Conservation (phyloP, 2,329 filamentous ascomycete genomes). For the Alternaria triticina region DNA sequence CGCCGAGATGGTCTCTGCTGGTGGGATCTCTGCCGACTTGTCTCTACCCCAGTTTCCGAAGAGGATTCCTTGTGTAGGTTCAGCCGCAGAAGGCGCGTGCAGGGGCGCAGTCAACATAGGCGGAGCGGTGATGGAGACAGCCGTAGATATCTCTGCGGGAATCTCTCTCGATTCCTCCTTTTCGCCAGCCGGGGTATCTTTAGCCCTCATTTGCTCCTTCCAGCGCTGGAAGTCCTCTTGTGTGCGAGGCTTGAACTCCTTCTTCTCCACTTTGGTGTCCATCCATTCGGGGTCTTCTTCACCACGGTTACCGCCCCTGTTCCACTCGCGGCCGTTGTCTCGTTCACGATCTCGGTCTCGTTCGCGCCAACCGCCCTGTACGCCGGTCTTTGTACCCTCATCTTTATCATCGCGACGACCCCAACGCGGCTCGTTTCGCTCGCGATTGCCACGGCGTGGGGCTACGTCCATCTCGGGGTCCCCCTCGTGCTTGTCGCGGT, state of each 20-base stretch:
- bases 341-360: constrained; percentile 43
- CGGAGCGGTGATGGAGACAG: constrained; percentile 24
- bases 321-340: constrained; percentile 61
- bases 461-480: constrained; percentile 53
- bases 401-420: constrained; percentile 65
- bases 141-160: constrained; percentile 24
- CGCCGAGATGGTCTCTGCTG: constrained; percentile 29
- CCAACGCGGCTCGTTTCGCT: constrained; percentile 75
- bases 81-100: constrained; percentile 67
- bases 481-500: constrained; percentile 57
- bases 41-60: constrained; percentile 68
- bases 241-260: constrained; percentile 74
- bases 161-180: constrained; percentile 50
- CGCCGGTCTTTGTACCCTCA: constrained; percentile 52
- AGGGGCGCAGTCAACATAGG: constrained; percentile 50
- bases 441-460: constrained; percentile 67
- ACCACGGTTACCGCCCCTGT: constrained; percentile 59
- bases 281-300: constrained; percentile 86
- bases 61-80: constrained; percentile 77
- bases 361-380: constrained; percentile 66
- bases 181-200: constrained; percentile 56
- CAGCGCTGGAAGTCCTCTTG: constrained; percentile 93
- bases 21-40: constrained; percentile 49
- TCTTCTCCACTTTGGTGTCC: constrained; percentile 69
- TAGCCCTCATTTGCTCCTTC: constrained; percentile 88